Evolutionary conservation across 1,284 basidiomycete species (phyloP).

Genomic region (Melampsora larici-populina): DNA sequence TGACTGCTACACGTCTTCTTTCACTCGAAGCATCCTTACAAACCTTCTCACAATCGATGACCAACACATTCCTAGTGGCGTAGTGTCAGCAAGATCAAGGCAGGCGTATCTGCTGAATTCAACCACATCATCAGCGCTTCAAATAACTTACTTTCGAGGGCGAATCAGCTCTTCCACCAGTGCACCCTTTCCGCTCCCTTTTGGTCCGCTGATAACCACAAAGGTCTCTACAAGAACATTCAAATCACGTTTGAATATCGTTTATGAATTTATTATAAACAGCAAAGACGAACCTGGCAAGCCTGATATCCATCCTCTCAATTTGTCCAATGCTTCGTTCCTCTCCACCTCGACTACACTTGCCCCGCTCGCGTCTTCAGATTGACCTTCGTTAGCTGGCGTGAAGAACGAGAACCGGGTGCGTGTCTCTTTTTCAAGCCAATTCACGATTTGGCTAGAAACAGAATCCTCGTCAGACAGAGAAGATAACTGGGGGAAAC

Average conservation of each 20-base stretch:
- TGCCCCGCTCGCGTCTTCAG: slow-evolving; percentile 41
- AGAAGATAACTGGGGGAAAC: not conserved
- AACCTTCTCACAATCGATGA: slow-evolving; percentile 77
- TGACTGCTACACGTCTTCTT: slow-evolving; percentile 3
- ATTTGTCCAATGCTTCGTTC: slow-evolving; percentile 10
- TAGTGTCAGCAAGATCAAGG: slow-evolving; percentile 26
- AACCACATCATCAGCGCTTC: no score
- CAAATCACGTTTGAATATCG: not conserved
- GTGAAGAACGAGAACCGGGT: slow-evolving; percentile 44
- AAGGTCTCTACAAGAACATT: slow-evolving; percentile 55
- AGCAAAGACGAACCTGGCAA: not conserved
- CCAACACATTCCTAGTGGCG: slow-evolving; percentile 62
- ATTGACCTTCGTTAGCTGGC: slow-evolving; percentile 1
- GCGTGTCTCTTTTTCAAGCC: slow-evolving; percentile 51
- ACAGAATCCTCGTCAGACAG: not conserved
- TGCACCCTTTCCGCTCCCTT: slow-evolving; percentile 80
- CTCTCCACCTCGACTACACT: slow-evolving; percentile 37
- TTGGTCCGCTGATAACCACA: slow-evolving; percentile 78
- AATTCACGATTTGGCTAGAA: slow-evolving; percentile 44
- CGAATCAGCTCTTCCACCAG: slow-evolving; percentile 63
- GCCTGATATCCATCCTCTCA: slow-evolving; percentile 63
- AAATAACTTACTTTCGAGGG: slow-evolving; percentile 35
- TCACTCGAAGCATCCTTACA: slow-evolving; percentile 69
- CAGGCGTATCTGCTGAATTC: no score
- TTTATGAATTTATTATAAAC: not conserved